Percentiles rank a stretch among this genome's conserved stretches.
Conservation (phyloP, 2,329 filamentous ascomycete species). For the Cytospora chrysosperma region DNA sequence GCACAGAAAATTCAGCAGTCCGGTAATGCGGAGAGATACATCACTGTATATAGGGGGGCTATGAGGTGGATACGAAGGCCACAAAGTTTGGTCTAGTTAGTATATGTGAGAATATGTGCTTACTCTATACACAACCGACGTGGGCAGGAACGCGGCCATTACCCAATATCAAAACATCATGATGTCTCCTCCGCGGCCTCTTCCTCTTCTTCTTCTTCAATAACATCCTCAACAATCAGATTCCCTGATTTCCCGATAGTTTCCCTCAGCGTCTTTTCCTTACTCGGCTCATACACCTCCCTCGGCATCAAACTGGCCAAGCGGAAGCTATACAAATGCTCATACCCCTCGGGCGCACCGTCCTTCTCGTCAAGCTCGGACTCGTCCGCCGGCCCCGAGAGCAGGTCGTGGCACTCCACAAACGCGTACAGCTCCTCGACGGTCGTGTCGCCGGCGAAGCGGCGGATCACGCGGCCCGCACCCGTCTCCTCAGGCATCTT, state of each 20-base stretch:
- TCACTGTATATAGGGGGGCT: not conserved
- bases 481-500: slow-evolving; percentile 60
- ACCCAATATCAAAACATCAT: not conserved
- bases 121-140: not conserved
- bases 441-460: slow-evolving; percentile 66
- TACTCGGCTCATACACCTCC: slow-evolving; percentile 71
- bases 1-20: not conserved
- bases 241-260: slow-evolving; percentile 82
- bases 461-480: slow-evolving; percentile 73
- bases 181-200: not conserved
- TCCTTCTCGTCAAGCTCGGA: slow-evolving; percentile 36
- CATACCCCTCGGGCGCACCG: slow-evolving; percentile 63
- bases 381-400: slow-evolving; percentile 42
- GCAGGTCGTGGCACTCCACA: slow-evolving; percentile 80
- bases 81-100: not conserved
- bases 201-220: slow-evolving; percentile 27
- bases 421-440: slow-evolving; percentile 94
- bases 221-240: slow-evolving; percentile 73
- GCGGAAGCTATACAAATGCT: slow-evolving; percentile 80
- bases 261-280: slow-evolving; percentile 64
- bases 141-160: not conserved
- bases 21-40: too few relatives aligned
- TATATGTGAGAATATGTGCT: not conserved
- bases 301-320: slow-evolving; percentile 85
- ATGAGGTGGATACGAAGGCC: not conserved